A percentile compares a stretch with the other conserved stretches of the same genome.
phyloP scores from a whole-genome alignment of 2,329 filamentous ascomycete species.

The Fusarium beomiforme region DNA sequence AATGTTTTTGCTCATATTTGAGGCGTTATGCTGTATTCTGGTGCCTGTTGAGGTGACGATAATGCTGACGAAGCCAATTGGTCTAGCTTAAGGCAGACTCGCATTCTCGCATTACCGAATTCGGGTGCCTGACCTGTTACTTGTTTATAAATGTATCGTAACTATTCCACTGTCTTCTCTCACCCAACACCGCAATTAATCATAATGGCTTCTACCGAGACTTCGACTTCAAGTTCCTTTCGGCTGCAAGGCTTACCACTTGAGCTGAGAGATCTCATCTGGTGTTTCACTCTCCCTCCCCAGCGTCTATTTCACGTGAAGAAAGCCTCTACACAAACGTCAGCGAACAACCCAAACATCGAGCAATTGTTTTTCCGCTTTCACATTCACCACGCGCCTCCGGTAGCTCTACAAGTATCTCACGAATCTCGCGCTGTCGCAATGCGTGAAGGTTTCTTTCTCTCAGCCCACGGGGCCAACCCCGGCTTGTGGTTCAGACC shows the following conservation, averaged over 20 bases:
- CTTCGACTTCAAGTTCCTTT: neutral
- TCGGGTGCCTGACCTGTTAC: slow-evolving; percentile 33
- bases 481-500: slow-evolving; percentile 43
- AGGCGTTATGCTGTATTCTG: neutral
- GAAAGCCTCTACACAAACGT: slow-evolving; percentile 3
- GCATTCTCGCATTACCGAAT: slow-evolving; percentile 5
- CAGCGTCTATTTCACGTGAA: slow-evolving; percentile 46
- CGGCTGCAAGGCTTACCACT: slow-evolving; percentile 33
- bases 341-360: neutral
- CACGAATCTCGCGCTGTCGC: slow-evolving; percentile 43
- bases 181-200: neutral
- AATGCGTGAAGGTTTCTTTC: slow-evolving; percentile 41
- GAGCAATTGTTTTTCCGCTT: slow-evolving; percentile 31
- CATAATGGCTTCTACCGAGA: slow-evolving; percentile 5
- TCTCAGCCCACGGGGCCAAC: slow-evolving; percentile 16
- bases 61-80: slow-evolving; percentile 15
- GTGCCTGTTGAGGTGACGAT: slow-evolving; percentile 26
- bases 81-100: slow-evolving; percentile 23
- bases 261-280: slow-evolving; percentile 45
- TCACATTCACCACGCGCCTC: slow-evolving; percentile 35
- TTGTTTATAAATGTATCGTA: neutral
- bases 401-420: slow-evolving; percentile 36
- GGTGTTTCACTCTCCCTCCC: slow-evolving; percentile 42
- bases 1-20: neutral
- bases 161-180: neutral